Evolutionary conservation across 306 rosid genomes (phyloP).

Genomic region (Prinsepia uniflora): DNA sequence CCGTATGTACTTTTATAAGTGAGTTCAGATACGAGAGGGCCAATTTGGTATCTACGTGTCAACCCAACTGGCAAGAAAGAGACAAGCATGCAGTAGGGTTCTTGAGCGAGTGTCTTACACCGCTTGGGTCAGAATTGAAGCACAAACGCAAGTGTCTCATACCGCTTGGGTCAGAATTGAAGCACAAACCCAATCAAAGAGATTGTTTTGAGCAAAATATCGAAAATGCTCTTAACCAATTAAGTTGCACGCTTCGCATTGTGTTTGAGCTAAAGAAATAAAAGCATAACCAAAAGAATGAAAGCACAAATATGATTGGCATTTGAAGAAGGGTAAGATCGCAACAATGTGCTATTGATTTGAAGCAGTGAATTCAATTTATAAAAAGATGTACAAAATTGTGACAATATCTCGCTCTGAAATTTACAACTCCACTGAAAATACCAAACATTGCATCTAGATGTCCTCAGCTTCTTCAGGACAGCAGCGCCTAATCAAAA

Average conservation of each 20-base stretch:
- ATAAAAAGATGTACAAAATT: not conserved
- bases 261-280: too few species aligned
- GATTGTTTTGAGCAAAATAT: too few species aligned
- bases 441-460: not conserved
- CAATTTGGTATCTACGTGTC: not conserved
- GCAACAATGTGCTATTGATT: not conserved
- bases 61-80: not conserved
- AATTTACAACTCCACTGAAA: not conserved
- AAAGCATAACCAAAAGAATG: too few species aligned
- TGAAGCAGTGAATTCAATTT: not conserved
- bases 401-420: not conserved
- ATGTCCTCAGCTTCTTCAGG: conserved; percentile 9
- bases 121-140: not conserved
- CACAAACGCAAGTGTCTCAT: not conserved
- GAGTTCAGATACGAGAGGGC: not conserved
- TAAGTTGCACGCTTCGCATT: too few species aligned
- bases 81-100: not conserved
- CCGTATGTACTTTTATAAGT: not conserved
- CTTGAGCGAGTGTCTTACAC: not conserved
- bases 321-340: not conserved
- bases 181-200: not conserved
- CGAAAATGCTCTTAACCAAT: too few species aligned
- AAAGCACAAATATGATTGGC: too few species aligned
- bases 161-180: not conserved
- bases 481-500: conserved; percentile 1